Base-by-base conservation (phyloP, 2,329 filamentous ascomycete species). In the Alternaria consortialis region DNA sequence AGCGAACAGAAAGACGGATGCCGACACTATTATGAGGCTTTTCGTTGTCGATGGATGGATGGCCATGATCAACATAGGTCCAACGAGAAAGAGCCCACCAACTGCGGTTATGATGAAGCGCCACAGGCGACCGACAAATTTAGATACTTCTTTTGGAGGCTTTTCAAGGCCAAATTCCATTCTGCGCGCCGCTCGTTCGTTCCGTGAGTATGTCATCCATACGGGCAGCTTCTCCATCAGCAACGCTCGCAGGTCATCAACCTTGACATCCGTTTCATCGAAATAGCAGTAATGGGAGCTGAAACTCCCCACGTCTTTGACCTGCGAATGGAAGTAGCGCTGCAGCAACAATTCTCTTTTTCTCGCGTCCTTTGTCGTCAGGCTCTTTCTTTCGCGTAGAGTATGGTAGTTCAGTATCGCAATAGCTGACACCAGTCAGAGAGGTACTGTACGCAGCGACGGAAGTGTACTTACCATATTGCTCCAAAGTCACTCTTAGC, bases 391-490 rank as follows among this genome's bases (percentile, higher is more conserved):
- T 0, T 17, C 12, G 1, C 27, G 9, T 2, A 47, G 1, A 27
- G 12, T 31, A 1, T 47, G 27, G 27, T 47, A 47, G 9, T 47
- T 17, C 4, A 17, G 43, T 4, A 47, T 47, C 2, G 43, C 43
- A 4, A 27, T 47, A 0, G 29, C 27, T 47, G 7, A 11, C 12
- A 12, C 5, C 4, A 5, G 42, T 44, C 13, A 44, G 13, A 12
- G 15, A 6, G 0, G 7, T 29, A 8, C 0, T 8, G 1, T n/a
- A 1, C 2, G 40, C 15, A 27, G 40, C 5, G 32, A 25, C 6
- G 12, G 2, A n/a, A 4, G 1, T 17, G 7, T n/a, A 4, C 25
- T 9, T 29, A 11, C 13, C 27, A 11, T 25, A 25, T 17, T 27
- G 4, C 12, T 29, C 27, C 5, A 13, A 5, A 7, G 0, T 32